These are phyloP conservation scores for Ascoidea rubescens DNA, from an alignment of 805 yeast species.

Conservation along the genomic window DNA sequence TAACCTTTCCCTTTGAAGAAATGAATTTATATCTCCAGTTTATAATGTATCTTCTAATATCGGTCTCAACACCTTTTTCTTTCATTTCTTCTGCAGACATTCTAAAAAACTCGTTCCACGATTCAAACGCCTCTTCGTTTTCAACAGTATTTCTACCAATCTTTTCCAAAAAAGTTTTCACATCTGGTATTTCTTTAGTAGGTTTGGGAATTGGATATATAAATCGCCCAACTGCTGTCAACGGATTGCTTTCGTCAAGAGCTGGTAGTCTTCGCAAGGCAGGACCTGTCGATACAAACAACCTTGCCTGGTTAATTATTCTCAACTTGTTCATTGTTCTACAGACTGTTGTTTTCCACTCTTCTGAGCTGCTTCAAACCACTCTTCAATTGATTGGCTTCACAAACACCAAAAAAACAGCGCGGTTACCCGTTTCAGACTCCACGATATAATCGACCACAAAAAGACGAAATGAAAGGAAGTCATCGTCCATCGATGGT, in stretches of 20 bases:
- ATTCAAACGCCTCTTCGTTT: constrained; percentile 52
- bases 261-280: not conserved
- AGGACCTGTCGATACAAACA: not conserved
- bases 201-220: constrained; percentile 28
- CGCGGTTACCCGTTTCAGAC: no score
- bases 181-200: constrained; percentile 47
- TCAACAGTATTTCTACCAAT: constrained; percentile 71
- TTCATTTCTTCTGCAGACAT: constrained; percentile 45
- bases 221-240: not conserved
- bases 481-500: no score
- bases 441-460: no score
- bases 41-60: constrained; percentile 59
- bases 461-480: no score
- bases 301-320: not conserved
- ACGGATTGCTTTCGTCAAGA: not conserved
- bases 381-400: not conserved
- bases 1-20: constrained; percentile 22
- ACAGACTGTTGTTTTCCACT: not conserved
- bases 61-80: constrained; percentile 61
- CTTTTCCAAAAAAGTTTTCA: constrained; percentile 51
- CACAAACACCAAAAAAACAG: not conserved
- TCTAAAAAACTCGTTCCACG: constrained; percentile 54
- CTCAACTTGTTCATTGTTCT: not conserved
- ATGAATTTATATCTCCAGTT: constrained; percentile 53
- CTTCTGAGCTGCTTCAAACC: not conserved